Conservation (phyloP, 306 rosid genomes). For the Quercus glauca region DNA sequence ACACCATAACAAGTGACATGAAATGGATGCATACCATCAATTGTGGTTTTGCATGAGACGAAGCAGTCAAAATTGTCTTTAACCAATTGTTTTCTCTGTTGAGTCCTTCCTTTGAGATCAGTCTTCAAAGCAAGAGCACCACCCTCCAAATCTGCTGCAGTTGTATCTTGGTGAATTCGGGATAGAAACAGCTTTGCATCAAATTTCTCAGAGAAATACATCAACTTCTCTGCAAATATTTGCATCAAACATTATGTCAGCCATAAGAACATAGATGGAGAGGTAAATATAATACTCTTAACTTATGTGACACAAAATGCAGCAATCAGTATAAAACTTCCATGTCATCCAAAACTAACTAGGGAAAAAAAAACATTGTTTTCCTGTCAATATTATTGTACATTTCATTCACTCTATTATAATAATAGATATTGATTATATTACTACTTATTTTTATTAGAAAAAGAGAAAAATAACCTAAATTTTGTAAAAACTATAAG, state of each 20-base stretch:
- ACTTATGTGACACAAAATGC: neutral
- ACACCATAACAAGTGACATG: slow-evolving; percentile 19
- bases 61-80: slow-evolving; percentile 99
- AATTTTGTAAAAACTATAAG: no score
- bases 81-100: slow-evolving; percentile 89
- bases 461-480: no score
- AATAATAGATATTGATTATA: neutral
- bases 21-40: slow-evolving; percentile 66
- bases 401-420: neutral
- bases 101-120: slow-evolving; percentile 88
- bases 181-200: slow-evolving; percentile 87
- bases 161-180: slow-evolving; percentile 77
- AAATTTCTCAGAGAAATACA: slow-evolving; percentile 86
- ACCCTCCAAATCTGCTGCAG: slow-evolving; percentile 81
- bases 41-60: slow-evolving; percentile 98
- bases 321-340: neutral
- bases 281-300: neutral
- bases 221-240: slow-evolving; percentile 73
- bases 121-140: slow-evolving; percentile 87
- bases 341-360: slow-evolving; percentile 20
- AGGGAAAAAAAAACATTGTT: neutral
- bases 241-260: slow-evolving; percentile 36
- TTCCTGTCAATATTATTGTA: neutral
- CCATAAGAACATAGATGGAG: slow-evolving; percentile 6
- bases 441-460: no score